These are phyloP conservation scores for Casuarina equisetifolia DNA, from an alignment of 306 rosid species.

Conservation along the genomic window DNA sequence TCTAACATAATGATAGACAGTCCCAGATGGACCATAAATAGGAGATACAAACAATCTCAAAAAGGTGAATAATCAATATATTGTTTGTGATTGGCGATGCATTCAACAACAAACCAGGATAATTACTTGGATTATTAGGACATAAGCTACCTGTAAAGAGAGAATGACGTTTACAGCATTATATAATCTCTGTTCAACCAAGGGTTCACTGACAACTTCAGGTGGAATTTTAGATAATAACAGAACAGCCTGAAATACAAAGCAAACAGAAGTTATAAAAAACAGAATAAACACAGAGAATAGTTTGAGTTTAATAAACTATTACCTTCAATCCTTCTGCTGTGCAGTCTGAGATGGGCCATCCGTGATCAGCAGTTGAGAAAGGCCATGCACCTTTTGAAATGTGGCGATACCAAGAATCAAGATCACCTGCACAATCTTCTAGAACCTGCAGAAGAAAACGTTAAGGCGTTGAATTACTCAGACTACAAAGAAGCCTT, in stretches of 20 bases:
- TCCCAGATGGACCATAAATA: conserved; percentile 1
- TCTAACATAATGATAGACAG: not conserved
- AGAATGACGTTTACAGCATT: conserved; percentile 82
- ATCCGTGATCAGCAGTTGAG: conserved; percentile 86
- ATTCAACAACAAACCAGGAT: conserved; percentile 10
- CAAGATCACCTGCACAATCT: conserved; percentile 72
- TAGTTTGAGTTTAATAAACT: conserved; percentile 16
- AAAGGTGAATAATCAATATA: not conserved
- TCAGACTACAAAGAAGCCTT: conserved; percentile 9
- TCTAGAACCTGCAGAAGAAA: conserved; percentile 52
- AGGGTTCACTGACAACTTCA: conserved; percentile 68
- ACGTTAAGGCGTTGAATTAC: not conserved
- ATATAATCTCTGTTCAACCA: conserved; percentile 47
- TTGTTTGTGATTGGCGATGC: not conserved
- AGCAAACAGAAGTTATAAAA: conserved; percentile 15
- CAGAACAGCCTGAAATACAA: conserved; percentile 61
- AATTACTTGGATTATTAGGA: conserved; percentile 17
- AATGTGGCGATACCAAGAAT: conserved; percentile 81
- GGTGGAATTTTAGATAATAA: conserved; percentile 61
- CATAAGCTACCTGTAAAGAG: conserved; percentile 72
- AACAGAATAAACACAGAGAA: conserved; percentile 5
- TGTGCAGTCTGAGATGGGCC: conserved; percentile 97
- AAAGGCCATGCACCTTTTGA: conserved; percentile 98
- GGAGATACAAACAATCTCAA: not conserved
- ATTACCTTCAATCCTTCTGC: conserved; percentile 86